Percentiles rank a stretch among this genome's conserved stretches.
These are phyloP conservation scores for Thraustochytrium sp. DNA, from an alignment of 352 stramenopile genomes.

Conservation along the genomic window DNA sequence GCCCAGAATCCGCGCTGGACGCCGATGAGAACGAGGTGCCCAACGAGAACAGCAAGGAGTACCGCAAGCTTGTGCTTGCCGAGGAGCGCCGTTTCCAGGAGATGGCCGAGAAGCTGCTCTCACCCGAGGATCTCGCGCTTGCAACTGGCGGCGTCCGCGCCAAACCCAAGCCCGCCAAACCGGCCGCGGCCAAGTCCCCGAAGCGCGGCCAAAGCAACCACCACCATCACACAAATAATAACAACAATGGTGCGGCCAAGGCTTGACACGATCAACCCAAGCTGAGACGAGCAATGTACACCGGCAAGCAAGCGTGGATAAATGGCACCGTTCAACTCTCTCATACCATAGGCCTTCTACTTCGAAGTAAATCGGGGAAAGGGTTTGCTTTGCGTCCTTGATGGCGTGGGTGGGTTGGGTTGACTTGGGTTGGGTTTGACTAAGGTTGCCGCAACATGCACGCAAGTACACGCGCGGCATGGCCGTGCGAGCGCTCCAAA, in stretches of 20 bases:
- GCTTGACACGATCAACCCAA: neutral
- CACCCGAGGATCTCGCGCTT: neutral
- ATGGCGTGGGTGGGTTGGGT: neutral
- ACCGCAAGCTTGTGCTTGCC: conserved; percentile 2
- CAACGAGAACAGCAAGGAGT: conserved; percentile 17
- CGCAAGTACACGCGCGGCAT: neutral
- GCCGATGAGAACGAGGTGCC: neutral
- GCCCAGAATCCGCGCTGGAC: too few species aligned
- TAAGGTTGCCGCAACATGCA: too few species aligned
- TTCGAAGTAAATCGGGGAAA: neutral
- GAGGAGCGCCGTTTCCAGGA: conserved; percentile 37
- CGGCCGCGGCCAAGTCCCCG: neutral
- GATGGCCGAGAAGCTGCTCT: conserved; percentile 8
- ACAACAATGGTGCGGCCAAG: neutral
- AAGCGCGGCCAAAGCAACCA: neutral
- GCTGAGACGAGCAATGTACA: neutral
- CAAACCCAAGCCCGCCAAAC: neutral
- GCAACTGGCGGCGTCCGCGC: neutral
- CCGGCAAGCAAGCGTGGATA: neutral
- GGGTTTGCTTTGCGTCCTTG: neutral
- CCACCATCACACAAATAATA: neutral
- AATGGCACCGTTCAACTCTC: too few species aligned
- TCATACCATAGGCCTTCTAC: too few species aligned
- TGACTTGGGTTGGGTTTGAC: neutral
- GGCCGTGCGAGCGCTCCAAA: neutral